phyloP scores from a whole-genome alignment of 2,329 filamentous ascomycete genomes.

The Exserohilum rostratum region DNA sequence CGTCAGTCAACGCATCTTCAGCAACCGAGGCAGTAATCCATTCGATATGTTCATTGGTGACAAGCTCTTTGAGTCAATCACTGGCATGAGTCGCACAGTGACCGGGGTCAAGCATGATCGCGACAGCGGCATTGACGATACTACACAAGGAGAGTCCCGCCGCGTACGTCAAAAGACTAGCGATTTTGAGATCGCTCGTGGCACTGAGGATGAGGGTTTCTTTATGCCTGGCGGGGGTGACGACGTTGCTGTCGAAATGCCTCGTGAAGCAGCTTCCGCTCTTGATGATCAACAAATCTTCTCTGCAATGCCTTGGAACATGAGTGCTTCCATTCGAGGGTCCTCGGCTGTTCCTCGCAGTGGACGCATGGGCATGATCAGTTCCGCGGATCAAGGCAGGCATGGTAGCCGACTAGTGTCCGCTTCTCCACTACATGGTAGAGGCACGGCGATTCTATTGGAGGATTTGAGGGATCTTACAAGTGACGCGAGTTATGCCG shows the following conservation, averaged over 20 bases:
- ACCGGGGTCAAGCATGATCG: conserved; percentile 41
- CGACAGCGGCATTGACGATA: conserved; percentile 44
- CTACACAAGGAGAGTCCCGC: conserved; percentile 41
- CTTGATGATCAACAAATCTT: conserved; percentile 72
- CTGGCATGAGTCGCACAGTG: conserved; percentile 43
- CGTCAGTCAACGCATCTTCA: conserved; percentile 43
- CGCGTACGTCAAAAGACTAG: conserved; percentile 41
- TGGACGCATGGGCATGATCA: conserved; percentile 50
- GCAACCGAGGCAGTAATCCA: conserved; percentile 52
- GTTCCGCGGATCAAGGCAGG: conserved; percentile 46
- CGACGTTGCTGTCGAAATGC: conserved; percentile 73
- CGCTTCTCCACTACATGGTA: conserved; percentile 66
- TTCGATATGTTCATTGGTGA: conserved; percentile 66
- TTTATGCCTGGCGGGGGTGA: conserved; percentile 42
- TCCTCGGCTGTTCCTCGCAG: conserved; percentile 54
- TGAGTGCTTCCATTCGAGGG: conserved; percentile 60
- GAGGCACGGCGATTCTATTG: conserved; percentile 44
- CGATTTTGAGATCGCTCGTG: conserved; percentile 45
- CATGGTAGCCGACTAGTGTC: conserved; percentile 60
- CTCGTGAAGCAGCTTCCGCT: conserved; percentile 68
- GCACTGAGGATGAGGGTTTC: conserved; percentile 43
- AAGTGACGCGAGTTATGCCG: conserved; percentile 37
- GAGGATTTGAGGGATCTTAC: conserved; percentile 39
- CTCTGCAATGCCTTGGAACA: conserved; percentile 73
- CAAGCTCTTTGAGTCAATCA: conserved; percentile 58